A percentile compares a stretch with the other conserved stretches of the same genome.
These are phyloP conservation scores for Cytidiella melzeri DNA, from an alignment of 768 basidiomycete species.

Conservation along the genomic window DNA sequence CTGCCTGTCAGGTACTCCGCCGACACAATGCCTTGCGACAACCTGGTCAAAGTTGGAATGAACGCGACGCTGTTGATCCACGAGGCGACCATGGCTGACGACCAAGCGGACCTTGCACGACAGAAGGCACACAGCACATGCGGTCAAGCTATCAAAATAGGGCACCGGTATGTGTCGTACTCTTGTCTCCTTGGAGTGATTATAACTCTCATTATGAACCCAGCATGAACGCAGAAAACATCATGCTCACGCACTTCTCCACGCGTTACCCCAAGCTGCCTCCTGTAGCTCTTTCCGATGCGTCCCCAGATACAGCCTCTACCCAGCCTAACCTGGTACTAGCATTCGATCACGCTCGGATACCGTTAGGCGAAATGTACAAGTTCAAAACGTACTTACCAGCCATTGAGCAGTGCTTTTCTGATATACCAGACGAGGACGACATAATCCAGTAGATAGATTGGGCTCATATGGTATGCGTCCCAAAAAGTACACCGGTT, in stretches of 20 bases:
- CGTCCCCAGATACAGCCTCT: conserved; percentile 7
- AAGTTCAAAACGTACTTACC: conserved; percentile 73
- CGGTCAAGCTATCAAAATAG: conserved; percentile 80
- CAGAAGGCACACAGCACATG: conserved; percentile 87
- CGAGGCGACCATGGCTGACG: conserved; percentile 90
- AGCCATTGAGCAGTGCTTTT: conserved; percentile 59
- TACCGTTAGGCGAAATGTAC: conserved; percentile 79
- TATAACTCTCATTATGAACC: background rate
- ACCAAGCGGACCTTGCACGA: conserved; percentile 64
- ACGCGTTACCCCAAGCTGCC: conserved; percentile 86
- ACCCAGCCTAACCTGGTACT: conserved; percentile 43
- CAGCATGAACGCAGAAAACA: conserved; percentile 75
- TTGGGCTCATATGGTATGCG: background rate
- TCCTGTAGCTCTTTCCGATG: conserved; percentile 18
- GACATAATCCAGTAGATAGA: too few relatives aligned
- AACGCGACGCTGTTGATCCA: conserved; percentile 83
- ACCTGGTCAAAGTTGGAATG: conserved; percentile 57
- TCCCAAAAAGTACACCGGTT: background rate
- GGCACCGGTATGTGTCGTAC: conserved; percentile 44
- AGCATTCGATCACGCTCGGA: conserved; percentile 74
- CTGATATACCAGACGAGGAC: conserved; percentile 47
- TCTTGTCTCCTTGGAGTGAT: background rate
- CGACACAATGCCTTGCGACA: conserved; percentile 76
- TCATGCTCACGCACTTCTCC: conserved; percentile 94
- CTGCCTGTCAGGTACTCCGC: conserved; percentile 77